Conservation (phyloP, 805 yeast genomes). For the Starmerella etchellsii region DNA sequence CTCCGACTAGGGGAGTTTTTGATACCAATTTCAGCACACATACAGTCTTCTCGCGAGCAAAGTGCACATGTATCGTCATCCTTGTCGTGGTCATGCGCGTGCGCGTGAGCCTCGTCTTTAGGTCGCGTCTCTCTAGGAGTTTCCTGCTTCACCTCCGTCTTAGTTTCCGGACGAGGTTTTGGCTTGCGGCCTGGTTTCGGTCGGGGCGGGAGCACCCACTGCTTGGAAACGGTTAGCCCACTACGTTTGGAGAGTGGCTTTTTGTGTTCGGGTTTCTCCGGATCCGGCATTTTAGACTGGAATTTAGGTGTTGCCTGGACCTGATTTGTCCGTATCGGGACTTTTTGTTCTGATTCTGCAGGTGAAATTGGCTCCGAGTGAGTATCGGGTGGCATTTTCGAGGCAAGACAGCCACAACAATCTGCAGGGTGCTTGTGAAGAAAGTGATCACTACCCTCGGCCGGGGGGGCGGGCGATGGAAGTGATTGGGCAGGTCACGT, state of each 20-base stretch:
- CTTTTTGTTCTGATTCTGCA: too few relatives aligned
- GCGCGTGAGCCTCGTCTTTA: background rate
- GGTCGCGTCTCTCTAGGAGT: background rate
- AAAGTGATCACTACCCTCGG: too few relatives aligned
- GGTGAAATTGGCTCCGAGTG: too few relatives aligned
- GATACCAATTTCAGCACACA: slow-evolving; percentile 27
- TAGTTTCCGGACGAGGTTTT: slow-evolving; percentile 59
- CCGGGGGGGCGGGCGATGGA: background rate
- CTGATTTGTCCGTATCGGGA: too few relatives aligned
- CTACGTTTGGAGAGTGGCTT: too few relatives aligned
- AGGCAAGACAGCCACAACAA: too few relatives aligned
- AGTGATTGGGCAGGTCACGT: background rate
- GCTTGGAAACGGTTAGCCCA: slow-evolving; percentile 43
- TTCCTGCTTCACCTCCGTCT: background rate
- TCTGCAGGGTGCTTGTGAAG: too few relatives aligned
- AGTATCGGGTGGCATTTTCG: too few relatives aligned
- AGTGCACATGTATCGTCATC: slow-evolving; percentile 25
- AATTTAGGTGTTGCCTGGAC: too few relatives aligned
- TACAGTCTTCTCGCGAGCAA: slow-evolving; percentile 26
- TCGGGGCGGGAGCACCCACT: slow-evolving; percentile 81
- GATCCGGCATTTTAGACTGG: too few relatives aligned
- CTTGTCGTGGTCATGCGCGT: background rate
- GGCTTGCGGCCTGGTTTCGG: slow-evolving; percentile 62
- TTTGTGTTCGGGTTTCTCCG: too few relatives aligned
- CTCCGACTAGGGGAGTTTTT: slow-evolving; percentile 7